Conservation (phyloP, 73 alveolate genomes). For the Paramecium biaurelia region DNA sequence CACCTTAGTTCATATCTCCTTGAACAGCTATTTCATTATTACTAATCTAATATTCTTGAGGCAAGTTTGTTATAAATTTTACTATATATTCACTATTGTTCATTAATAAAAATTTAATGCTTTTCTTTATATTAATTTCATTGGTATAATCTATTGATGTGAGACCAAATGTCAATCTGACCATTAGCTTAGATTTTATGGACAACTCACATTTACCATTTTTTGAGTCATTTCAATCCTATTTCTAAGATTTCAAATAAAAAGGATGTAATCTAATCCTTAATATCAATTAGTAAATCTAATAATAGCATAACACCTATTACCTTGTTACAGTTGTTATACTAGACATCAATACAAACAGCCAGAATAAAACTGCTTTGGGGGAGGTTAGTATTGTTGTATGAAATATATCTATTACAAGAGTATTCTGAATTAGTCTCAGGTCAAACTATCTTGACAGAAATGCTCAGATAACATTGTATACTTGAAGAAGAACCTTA, state of each 20-base stretch:
- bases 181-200: not conserved
- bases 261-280: not conserved
- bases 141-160: not conserved
- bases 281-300: not conserved
- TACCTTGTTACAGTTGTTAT: not conserved
- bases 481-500: not conserved
- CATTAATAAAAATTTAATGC: not conserved
- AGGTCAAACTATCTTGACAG: not conserved
- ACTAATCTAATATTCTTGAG: not conserved
- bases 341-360: not conserved
- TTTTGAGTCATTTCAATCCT: not conserved
- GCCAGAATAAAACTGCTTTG: not conserved
- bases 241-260: not conserved
- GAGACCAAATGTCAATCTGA: not conserved
- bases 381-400: not conserved
- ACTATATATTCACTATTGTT: slow-evolving; percentile 20
- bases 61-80: not conserved
- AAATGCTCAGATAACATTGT: not conserved
- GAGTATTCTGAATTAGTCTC: not conserved
- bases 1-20: slow-evolving; percentile 15
- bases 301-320: not conserved
- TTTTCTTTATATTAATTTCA: not conserved
- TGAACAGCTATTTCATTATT: slow-evolving; percentile 7
- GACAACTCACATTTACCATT: not conserved
- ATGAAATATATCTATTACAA: not conserved